Conservation (phyloP, 225 moss, liverwort and hornwort species). For the Asterella californica region DNA sequence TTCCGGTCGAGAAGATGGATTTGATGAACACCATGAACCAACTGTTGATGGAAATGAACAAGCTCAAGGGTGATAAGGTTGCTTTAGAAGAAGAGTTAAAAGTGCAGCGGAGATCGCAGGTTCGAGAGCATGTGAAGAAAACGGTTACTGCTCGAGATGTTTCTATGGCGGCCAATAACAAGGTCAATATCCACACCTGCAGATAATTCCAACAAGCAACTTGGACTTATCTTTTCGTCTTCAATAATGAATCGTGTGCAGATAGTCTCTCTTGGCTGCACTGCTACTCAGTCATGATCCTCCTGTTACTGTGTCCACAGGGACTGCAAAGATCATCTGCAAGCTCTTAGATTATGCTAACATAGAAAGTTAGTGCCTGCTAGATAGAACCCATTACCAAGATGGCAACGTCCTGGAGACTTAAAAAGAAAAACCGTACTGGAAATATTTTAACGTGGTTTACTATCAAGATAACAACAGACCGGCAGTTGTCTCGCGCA, state of each 20-base stretch:
- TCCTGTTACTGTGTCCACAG: neutral
- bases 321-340: too few species aligned
- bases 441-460: neutral
- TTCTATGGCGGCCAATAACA: conserved; percentile 73
- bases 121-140: conserved; percentile 64
- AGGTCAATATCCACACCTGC: conserved; percentile 33
- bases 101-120: conserved; percentile 62
- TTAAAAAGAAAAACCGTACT: too few species aligned
- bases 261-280: neutral
- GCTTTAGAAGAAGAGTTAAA: conserved; percentile 84
- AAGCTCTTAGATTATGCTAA: too few species aligned
- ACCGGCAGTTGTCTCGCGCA: neutral
- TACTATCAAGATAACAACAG: neutral
- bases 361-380: too few species aligned
- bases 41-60: conserved; percentile 68
- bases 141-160: conserved; percentile 77
- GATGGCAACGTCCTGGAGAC: too few species aligned
- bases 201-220: neutral
- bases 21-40: conserved; percentile 95
- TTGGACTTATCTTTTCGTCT: neutral
- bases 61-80: conserved; percentile 79
- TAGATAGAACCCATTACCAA: too few species aligned
- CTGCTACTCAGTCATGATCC: neutral
- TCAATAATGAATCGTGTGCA: neutral
- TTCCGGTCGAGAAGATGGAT: conserved; percentile 88